A percentile compares a stretch with the other conserved stretches of the same genome.
These are phyloP conservation scores for Durusdinium trenchii DNA, from an alignment of 73 alveolate genomes.

Conservation along the genomic window DNA sequence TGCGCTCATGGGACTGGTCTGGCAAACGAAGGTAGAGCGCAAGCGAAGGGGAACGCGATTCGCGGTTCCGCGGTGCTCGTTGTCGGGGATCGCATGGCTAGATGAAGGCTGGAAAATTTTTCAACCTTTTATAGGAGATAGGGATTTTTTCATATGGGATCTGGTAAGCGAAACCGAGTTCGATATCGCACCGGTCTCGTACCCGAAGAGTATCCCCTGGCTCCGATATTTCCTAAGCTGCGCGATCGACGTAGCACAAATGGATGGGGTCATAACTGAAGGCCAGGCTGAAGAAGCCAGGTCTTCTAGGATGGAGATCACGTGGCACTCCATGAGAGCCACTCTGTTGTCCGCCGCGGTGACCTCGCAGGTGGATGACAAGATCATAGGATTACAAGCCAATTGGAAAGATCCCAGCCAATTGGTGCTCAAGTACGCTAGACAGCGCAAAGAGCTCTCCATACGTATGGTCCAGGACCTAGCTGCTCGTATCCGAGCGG, in stretches of 20 bases:
- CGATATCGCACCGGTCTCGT: neutral
- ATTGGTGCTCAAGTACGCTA: constrained; percentile 53
- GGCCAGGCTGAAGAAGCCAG: neutral
- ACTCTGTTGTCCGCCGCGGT: constrained; percentile 20
- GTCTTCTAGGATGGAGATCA: neutral
- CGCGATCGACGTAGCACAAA: neutral
- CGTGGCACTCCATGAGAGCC: constrained; percentile 58
- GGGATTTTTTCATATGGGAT: constrained; percentile 12
- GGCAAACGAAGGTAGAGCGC: constrained; percentile 86
- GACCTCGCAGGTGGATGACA: neutral
- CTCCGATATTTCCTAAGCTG: neutral
- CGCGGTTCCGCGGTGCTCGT: neutral
- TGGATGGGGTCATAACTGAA: neutral
- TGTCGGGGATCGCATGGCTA: constrained; percentile 7
- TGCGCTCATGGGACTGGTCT: constrained; percentile 8
- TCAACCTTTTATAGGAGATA: neutral
- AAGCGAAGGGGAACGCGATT: neutral
- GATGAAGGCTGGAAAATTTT: neutral
- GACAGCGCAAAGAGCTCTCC: neutral
- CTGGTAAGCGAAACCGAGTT: neutral
- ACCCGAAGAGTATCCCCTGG: neutral
- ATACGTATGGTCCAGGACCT: neutral
- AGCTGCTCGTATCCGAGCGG: neutral
- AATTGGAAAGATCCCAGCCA: constrained; percentile 39
- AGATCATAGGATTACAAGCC: no score